phyloP scores from a whole-genome alignment of 2,329 filamentous ascomycete species.

The Talaromyces rugulosus region DNA sequence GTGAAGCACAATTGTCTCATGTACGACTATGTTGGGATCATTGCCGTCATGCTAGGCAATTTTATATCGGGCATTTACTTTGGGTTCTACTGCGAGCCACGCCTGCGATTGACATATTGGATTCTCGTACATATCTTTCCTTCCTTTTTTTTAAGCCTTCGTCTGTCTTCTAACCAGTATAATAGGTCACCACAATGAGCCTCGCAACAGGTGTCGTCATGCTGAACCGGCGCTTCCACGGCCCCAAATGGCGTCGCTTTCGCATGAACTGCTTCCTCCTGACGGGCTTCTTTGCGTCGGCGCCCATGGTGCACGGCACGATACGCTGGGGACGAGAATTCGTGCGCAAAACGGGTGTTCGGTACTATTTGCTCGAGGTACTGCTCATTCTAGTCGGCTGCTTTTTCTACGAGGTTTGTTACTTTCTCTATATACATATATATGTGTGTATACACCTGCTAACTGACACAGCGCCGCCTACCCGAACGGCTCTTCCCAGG shows the following conservation, averaged over 20 bases:
- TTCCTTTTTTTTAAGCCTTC: too few species aligned
- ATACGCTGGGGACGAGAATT: constrained; percentile 21
- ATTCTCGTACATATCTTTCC: constrained; percentile 23
- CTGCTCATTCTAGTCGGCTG: constrained; percentile 26
- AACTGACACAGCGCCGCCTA: constrained; percentile 12
- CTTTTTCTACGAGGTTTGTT: constrained; percentile 21
- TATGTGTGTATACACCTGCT: background rate
- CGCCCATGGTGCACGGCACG: constrained; percentile 28
- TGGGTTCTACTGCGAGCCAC: constrained; percentile 31
- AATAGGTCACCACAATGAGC: constrained; percentile 27
- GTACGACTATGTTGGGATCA: constrained; percentile 31
- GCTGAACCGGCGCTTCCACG: constrained; percentile 30
- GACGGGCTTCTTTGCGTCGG: constrained; percentile 30
- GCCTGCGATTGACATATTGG: constrained; percentile 30
- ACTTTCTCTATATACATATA: background rate
- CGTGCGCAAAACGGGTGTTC: constrained; percentile 24
- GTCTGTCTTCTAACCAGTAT: background rate
- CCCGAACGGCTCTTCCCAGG: constrained; percentile 26
- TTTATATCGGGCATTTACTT: constrained; percentile 34
- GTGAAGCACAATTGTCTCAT: constrained; percentile 23
- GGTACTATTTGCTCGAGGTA: constrained; percentile 31
- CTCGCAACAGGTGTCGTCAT: constrained; percentile 27
- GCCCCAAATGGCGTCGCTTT: constrained; percentile 23
- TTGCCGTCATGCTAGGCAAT: constrained; percentile 29
- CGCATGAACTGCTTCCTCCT: constrained; percentile 25